A percentile compares a stretch with the other conserved stretches of the same genome.
Conservation (phyloP, 352 stramenopile species). For the Elongisporangium prolatum region DNA sequence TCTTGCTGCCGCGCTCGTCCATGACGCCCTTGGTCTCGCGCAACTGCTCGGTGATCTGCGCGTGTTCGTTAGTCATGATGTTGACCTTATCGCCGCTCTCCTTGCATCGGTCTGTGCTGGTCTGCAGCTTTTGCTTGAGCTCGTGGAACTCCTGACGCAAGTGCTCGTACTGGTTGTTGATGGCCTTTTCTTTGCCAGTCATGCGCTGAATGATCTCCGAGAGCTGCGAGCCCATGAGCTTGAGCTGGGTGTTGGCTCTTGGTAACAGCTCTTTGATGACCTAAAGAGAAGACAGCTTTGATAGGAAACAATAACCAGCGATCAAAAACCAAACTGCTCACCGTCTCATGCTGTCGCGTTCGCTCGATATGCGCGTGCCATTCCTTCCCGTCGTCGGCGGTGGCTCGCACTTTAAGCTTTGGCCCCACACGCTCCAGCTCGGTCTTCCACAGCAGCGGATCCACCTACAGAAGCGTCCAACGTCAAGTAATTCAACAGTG, state of each 20-base stretch:
- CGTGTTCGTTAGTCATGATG: slow-evolving; percentile 71
- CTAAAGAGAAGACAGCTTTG: slow-evolving; percentile 6
- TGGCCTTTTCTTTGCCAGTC: slow-evolving; percentile 64
- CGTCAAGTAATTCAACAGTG: neutral
- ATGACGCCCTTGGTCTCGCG: slow-evolving; percentile 72
- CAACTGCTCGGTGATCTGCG: slow-evolving; percentile 67
- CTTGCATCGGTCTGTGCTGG: slow-evolving; percentile 60
- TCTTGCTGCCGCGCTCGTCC: slow-evolving; percentile 78
- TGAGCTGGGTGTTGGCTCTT: slow-evolving; percentile 49
- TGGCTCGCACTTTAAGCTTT: slow-evolving; percentile 54
- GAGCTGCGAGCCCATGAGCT: slow-evolving; percentile 52
- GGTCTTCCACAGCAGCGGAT: slow-evolving; percentile 79
- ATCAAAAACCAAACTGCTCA: slow-evolving; percentile 6
- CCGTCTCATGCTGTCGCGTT: slow-evolving; percentile 62
- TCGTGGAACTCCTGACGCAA: slow-evolving; percentile 58
- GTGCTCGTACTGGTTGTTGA: slow-evolving; percentile 81
- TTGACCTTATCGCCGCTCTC: slow-evolving; percentile 64
- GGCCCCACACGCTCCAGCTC: slow-evolving; percentile 79
- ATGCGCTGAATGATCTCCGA: slow-evolving; percentile 57
- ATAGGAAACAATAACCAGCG: neutral
- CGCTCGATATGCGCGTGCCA: slow-evolving; percentile 81
- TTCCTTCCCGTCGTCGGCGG: slow-evolving; percentile 64
- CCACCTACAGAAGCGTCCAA: slow-evolving; percentile 21
- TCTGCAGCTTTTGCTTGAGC: slow-evolving; percentile 60
- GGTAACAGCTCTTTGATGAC: slow-evolving; percentile 56